phyloP scores from a whole-genome alignment of 2,329 filamentous ascomycete genomes.

The Fusarium sambucinum region DNA sequence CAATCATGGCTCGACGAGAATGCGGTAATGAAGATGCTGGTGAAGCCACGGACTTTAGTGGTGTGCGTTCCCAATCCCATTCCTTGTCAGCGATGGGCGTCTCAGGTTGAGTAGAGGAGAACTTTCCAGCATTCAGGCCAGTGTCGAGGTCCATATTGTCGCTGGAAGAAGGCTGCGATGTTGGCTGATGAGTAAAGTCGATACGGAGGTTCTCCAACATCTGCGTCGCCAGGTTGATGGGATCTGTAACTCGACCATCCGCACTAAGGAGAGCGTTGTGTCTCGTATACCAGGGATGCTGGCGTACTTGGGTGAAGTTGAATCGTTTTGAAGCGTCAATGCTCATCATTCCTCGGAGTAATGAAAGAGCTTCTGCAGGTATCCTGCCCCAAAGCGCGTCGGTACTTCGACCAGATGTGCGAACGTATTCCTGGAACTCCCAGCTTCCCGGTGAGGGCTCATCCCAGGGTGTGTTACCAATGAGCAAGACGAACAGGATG shows the following conservation, averaged over 20 bases:
- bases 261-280: slow-evolving; percentile 80
- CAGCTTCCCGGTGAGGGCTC: slow-evolving; percentile 87
- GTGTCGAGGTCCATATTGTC: slow-evolving; percentile 80
- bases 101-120: slow-evolving; percentile 89
- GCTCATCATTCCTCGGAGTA: slow-evolving; percentile 93
- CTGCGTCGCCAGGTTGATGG: slow-evolving; percentile 86
- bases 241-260: slow-evolving; percentile 81
- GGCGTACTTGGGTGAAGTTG: slow-evolving; percentile 85
- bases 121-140: slow-evolving; percentile 58
- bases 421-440: slow-evolving; percentile 90
- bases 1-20: slow-evolving; percentile 61
- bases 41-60: slow-evolving; percentile 64
- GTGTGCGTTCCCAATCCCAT: slow-evolving; percentile 89
- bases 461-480: slow-evolving; percentile 98
- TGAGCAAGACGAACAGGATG: slow-evolving; percentile 94
- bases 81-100: slow-evolving; percentile 77
- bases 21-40: slow-evolving; percentile 54
- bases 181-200: slow-evolving; percentile 80
- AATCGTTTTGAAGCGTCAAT: slow-evolving; percentile 81
- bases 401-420: slow-evolving; percentile 80
- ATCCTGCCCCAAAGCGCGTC: slow-evolving; percentile 89
- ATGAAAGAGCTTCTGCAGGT: slow-evolving; percentile 78
- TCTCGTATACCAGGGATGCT: slow-evolving; percentile 95
- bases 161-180: slow-evolving; percentile 55
- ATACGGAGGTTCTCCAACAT: slow-evolving; percentile 94